These are phyloP conservation scores for Angophora floribunda DNA, from an alignment of 345 rosid species.

Conservation along the genomic window DNA sequence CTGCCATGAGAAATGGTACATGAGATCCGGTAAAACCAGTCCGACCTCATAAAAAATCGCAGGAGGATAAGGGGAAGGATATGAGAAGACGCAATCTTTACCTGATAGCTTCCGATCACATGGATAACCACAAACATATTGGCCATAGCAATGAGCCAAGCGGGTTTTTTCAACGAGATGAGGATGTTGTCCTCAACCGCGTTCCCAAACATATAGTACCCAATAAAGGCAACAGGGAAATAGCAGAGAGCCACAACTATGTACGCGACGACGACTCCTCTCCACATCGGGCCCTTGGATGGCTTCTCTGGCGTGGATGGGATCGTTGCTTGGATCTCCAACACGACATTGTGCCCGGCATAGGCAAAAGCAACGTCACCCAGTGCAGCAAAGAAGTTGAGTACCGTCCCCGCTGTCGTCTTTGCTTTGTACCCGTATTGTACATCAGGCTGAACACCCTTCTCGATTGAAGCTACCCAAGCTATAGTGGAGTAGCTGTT, in stretches of 20 bases:
- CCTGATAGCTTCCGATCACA: conserved; percentile 83
- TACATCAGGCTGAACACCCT: conserved; percentile 45
- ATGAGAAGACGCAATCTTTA: not conserved
- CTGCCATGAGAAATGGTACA: not conserved
- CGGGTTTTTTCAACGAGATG: conserved; percentile 43
- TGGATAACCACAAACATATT: conserved; percentile 73
- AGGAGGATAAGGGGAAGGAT: not conserved
- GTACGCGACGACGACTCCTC: conserved; percentile 60
- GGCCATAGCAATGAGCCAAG: conserved; percentile 61
- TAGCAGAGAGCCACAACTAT: conserved; percentile 67
- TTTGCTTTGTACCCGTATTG: conserved; percentile 37
- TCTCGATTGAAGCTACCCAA: conserved; percentile 46
- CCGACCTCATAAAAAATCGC: not conserved
- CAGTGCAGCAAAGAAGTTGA: conserved; percentile 52
- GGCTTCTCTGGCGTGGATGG: conserved; percentile 75
- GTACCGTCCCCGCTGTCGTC: conserved; percentile 27
- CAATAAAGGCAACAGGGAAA: conserved; percentile 65
- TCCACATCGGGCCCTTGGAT: conserved; percentile 73
- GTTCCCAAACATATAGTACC: conserved; percentile 57
- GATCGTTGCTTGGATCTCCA: conserved; percentile 82
- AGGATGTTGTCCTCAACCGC: conserved; percentile 45
- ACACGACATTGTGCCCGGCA: conserved; percentile 70
- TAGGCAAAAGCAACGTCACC: conserved; percentile 74
- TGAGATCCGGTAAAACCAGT: not conserved
- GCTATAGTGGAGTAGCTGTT: conserved; percentile 74